Conservation (phyloP, 2,329 filamentous ascomycete species). For the Aureobasidium leucospermi region DNA sequence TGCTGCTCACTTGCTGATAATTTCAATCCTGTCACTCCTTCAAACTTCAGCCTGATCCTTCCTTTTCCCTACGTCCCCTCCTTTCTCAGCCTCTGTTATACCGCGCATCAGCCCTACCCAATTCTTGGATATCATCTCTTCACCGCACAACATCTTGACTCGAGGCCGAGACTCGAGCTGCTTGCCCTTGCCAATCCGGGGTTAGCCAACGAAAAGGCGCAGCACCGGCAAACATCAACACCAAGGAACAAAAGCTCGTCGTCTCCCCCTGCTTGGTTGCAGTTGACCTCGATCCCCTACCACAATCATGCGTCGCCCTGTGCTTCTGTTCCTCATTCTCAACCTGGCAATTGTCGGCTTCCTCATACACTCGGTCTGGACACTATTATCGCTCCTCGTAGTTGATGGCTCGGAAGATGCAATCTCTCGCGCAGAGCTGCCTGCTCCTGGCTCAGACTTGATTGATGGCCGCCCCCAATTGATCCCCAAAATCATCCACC, state of each 20-base stretch:
- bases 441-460: constrained; percentile 54
- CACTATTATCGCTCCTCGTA: constrained; percentile 61
- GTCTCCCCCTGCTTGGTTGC: not conserved
- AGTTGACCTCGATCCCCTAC: not conserved
- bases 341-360: constrained; percentile 58
- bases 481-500: constrained; percentile 71
- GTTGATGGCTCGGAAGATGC: constrained; percentile 60
- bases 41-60: constrained; percentile 1
- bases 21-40: constrained; percentile 6
- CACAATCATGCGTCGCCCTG: constrained; percentile 51
- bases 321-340: constrained; percentile 57
- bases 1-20: not conserved
- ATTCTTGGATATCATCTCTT: not conserved
- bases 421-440: constrained; percentile 59
- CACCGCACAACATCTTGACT: not conserved
- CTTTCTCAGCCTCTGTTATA: not conserved
- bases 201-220: constrained; percentile 7
- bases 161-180: not conserved
- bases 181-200: constrained; percentile 6
- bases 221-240: not conserved
- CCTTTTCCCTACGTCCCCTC: not conserved
- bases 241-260: not conserved
- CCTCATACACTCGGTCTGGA: constrained; percentile 61
- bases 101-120: not conserved
- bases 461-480: constrained; percentile 51